Evolutionary conservation across 495 filamentous ascomycete genomes (phyloP).

Genomic region (Hyaloscypha hepaticicola): DNA sequence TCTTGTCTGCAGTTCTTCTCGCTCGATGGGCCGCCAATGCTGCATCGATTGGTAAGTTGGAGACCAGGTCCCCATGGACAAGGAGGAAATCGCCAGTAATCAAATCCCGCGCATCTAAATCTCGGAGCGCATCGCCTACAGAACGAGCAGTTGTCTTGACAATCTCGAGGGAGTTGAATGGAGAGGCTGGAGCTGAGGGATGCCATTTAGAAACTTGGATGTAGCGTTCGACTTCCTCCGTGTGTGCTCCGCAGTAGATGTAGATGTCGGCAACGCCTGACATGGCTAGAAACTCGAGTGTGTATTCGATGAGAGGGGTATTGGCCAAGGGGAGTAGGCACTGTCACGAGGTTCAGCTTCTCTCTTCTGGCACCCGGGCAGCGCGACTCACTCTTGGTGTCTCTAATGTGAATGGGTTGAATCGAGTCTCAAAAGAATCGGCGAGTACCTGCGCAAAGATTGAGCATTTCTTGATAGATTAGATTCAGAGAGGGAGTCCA

Average conservation of each 20-base stretch:
- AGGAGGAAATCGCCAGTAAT: constrained; percentile 90
- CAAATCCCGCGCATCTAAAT: constrained; percentile 82
- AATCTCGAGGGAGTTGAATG: constrained; percentile 79
- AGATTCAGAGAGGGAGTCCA: constrained; percentile 5
- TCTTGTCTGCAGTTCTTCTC: constrained; percentile 80
- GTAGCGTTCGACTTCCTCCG: constrained; percentile 84
- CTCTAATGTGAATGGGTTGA: constrained; percentile 85
- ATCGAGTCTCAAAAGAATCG: constrained; percentile 91
- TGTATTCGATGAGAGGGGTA: constrained; percentile 94
- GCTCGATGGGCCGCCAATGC: constrained; percentile 77
- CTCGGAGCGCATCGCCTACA: constrained; percentile 91
- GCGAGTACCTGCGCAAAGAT: constrained; percentile 64
- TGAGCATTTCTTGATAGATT: constrained; percentile 23
- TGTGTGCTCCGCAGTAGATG: constrained; percentile 87
- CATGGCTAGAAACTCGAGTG: constrained; percentile 92
- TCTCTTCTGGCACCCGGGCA: neutral
- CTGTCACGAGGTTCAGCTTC: constrained; percentile 41
- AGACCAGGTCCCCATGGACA: constrained; percentile 91
- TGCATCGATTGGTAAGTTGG: constrained; percentile 79
- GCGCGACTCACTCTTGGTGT: constrained; percentile 67
- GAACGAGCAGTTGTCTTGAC: constrained; percentile 79
- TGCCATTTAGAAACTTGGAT: constrained; percentile 50
- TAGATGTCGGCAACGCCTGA: constrained; percentile 90
- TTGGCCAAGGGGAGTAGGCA: constrained; percentile 95
- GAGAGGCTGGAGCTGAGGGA: constrained; percentile 55